Conservation (phyloP, 2,329 filamentous ascomycete genomes). For the Fusarium sp. region DNA sequence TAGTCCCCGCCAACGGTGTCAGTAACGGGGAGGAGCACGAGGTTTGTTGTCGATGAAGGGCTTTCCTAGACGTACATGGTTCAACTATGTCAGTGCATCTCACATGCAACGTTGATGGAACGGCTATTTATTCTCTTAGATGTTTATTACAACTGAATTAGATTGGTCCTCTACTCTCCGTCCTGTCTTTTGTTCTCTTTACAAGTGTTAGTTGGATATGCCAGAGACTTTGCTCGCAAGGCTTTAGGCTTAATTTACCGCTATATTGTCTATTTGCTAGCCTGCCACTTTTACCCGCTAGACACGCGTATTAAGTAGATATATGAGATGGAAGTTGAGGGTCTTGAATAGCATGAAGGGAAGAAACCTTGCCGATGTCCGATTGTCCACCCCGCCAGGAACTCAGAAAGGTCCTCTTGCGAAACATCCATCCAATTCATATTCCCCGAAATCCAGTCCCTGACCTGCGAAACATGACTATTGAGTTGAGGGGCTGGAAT, state of each 20-base stretch:
- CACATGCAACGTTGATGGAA: no score
- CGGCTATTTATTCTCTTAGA: not conserved
- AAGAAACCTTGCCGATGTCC: not conserved
- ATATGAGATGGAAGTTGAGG: no score
- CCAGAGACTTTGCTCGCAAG: not conserved
- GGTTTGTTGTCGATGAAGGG: not conserved
- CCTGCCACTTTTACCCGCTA: no score
- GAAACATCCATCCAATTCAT: not conserved
- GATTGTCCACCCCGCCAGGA: not conserved
- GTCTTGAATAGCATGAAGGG: no score
- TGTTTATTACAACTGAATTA: not conserved
- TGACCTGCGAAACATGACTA: not conserved
- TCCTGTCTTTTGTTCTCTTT: not conserved
- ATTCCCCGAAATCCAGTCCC: not conserved
- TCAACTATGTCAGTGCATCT: no score
- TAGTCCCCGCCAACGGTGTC: not conserved
- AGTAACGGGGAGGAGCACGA: not conserved
- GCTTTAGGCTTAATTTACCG: not conserved
- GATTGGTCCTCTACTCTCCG: fast-evolving
- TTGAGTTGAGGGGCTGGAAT: not conserved
- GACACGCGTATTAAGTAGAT: no score
- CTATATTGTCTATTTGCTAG: no score
- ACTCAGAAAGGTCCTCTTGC: not conserved
- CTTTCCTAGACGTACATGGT: fast-evolving
- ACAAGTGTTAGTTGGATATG: not conserved